Percentiles rank a stretch among this genome's conserved stretches.
Evolutionary conservation across 2,329 filamentous ascomycete genomes (phyloP).

Genomic region (Fonsecaea multimorphosa): DNA sequence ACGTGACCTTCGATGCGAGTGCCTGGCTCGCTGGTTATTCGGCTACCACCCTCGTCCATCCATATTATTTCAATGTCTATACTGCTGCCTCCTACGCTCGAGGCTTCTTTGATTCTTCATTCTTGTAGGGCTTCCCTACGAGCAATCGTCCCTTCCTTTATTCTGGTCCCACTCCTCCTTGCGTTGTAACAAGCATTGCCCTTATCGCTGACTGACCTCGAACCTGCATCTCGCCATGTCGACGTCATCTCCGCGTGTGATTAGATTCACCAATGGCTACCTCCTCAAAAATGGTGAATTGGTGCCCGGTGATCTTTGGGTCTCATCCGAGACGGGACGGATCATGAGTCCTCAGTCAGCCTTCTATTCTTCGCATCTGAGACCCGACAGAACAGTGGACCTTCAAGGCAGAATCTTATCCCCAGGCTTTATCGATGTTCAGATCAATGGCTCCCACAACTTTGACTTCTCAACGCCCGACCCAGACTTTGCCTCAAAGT

Average conservation of each 20-base stretch:
- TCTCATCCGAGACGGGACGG: conserved; percentile 79
- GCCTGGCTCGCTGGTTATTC: conserved; percentile 13
- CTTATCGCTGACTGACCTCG: conserved; percentile 42
- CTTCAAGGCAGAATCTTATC: conserved; percentile 82
- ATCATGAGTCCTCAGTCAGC: conserved; percentile 73
- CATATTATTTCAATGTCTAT: conserved; percentile 62
- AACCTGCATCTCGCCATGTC: conserved; percentile 42
- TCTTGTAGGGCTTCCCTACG: conserved; percentile 35
- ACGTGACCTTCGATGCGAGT: conserved; percentile 27
- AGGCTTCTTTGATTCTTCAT: conserved; percentile 23
- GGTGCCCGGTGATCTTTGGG: conserved; percentile 83
- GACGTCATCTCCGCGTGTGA: conserved; percentile 61
- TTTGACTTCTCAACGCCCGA: conserved; percentile 85
- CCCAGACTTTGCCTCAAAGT: conserved; percentile 72
- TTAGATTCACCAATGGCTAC: conserved; percentile 88
- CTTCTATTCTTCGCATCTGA: conserved; percentile 56
- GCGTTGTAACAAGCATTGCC: neutral
- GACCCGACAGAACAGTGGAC: conserved; percentile 76
- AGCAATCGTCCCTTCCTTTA: conserved; percentile 32
- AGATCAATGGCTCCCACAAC: conserved; percentile 89
- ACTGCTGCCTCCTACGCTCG: conserved; percentile 64
- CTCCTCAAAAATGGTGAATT: conserved; percentile 72
- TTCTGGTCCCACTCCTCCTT: neutral
- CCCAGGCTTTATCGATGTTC: conserved; percentile 86
- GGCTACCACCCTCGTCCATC: conserved; percentile 11